These are phyloP conservation scores for Leccinum subfulvum DNA, from an alignment of 1,284 basidiomycete species.

Conservation along the genomic window DNA sequence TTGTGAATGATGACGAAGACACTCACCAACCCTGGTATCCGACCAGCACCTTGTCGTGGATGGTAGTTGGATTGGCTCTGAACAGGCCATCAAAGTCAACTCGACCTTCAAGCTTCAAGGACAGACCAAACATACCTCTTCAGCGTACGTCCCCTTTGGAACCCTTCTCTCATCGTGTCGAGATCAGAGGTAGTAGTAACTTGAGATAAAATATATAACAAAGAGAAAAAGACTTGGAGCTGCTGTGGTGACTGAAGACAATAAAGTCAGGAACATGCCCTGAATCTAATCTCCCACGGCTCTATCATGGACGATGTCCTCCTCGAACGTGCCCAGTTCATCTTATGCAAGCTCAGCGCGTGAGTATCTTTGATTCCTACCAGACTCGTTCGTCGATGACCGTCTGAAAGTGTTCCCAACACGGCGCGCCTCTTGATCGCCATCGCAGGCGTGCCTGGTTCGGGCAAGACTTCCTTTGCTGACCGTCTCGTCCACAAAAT, in stretches of 20 bases:
- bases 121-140: constrained; percentile 12
- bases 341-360: constrained; percentile 31
- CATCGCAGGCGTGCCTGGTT: constrained; percentile 77
- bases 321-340: constrained; percentile 20
- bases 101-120: not conserved
- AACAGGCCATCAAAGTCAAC: not conserved
- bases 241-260: not conserved
- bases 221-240: not conserved
- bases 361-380: not conserved
- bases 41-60: constrained; percentile 76
- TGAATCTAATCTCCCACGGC: too few relatives aligned
- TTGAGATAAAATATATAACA: not conserved
- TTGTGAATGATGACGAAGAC: not conserved
- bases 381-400: not conserved
- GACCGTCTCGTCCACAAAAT: constrained; percentile 44
- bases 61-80: constrained; percentile 50
- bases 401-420: constrained; percentile 9
- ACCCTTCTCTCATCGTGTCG: not conserved
- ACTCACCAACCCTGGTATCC: constrained; percentile 82
- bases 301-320: constrained; percentile 35
- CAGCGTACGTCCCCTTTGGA: constrained; percentile 6
- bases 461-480: constrained; percentile 79
- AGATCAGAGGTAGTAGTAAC: not conserved
- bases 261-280: not conserved
- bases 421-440: constrained; percentile 67